phyloP scores from a whole-genome alignment of 2,329 filamentous ascomycete genomes.

The Chaetomium sp. region DNA sequence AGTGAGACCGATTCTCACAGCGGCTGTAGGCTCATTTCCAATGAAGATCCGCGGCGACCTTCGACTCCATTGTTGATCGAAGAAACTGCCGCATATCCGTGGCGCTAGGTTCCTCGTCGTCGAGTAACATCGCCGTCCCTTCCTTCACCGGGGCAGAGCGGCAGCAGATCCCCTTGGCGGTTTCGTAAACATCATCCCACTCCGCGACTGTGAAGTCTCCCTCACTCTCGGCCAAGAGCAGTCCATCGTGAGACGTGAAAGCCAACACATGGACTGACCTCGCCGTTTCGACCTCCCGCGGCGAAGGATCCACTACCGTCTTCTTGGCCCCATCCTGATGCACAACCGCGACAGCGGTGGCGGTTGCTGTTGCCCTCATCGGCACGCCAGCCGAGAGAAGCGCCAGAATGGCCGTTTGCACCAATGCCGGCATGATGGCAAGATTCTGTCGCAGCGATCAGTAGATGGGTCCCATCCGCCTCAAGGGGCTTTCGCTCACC shows the following conservation, averaged over 20 bases:
- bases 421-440: conserved; percentile 74
- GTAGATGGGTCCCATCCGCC: conserved; percentile 12
- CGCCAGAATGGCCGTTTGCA: conserved; percentile 77
- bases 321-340: conserved; percentile 44
- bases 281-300: conserved; percentile 62
- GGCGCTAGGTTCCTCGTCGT: conserved; percentile 49
- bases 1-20: conserved; percentile 1
- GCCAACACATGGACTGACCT: conserved; percentile 79
- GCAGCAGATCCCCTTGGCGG: conserved; percentile 68
- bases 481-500: conserved; percentile 47
- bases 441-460: conserved; percentile 61
- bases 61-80: conserved; percentile 60
- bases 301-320: conserved; percentile 62
- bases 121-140: conserved; percentile 49
- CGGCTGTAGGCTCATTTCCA: conserved; percentile 53
- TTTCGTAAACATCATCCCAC: conserved; percentile 71
- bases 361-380: conserved; percentile 70
- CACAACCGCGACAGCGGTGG: conserved; percentile 64
- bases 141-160: conserved; percentile 41
- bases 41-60: conserved; percentile 55
- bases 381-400: conserved; percentile 83
- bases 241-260: conserved; percentile 72
- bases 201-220: conserved; percentile 73
- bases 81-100: conserved; percentile 61
- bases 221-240: conserved; percentile 80